phyloP scores from a whole-genome alignment of 2,329 filamentous ascomycete species.

The Penicillium fuscoglaucum region DNA sequence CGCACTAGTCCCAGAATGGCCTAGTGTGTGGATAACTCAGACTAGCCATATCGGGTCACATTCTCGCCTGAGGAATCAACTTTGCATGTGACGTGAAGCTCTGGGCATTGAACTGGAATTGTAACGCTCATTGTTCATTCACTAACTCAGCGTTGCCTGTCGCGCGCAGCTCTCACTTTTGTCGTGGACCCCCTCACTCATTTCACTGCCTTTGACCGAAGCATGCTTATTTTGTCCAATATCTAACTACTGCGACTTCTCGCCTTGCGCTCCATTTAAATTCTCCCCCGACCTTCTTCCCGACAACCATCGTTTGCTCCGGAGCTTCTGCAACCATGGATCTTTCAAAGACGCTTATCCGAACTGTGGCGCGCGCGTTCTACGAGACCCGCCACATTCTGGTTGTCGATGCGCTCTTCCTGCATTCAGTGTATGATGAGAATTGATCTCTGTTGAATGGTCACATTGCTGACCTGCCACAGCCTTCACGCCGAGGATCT shows the following conservation, averaged over 20 bases:
- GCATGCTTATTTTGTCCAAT: slow-evolving; percentile 3
- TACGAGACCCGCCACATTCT: slow-evolving; percentile 82
- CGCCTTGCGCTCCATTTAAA: slow-evolving; percentile 7
- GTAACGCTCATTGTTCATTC: slow-evolving; percentile 3
- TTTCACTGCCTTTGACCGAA: background rate
- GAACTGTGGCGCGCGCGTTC: slow-evolving; percentile 82
- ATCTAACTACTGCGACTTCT: slow-evolving; percentile 5
- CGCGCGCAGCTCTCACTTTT: background rate
- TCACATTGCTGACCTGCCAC: slow-evolving; percentile 21
- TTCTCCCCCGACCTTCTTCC: background rate
- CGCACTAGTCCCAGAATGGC: slow-evolving; percentile 8
- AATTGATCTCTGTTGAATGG: slow-evolving; percentile 10
- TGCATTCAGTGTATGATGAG: slow-evolving; percentile 64
- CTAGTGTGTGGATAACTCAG: background rate
- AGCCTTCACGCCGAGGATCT: slow-evolving; percentile 84
- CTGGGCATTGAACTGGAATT: slow-evolving; percentile 5
- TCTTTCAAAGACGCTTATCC: slow-evolving; percentile 74
- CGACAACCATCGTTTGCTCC: background rate
- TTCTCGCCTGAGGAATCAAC: slow-evolving; percentile 13
- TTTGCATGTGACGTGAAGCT: slow-evolving; percentile 16
- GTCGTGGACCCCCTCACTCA: slow-evolving; percentile 4
- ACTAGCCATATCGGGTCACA: background rate
- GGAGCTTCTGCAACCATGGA: slow-evolving; percentile 50
- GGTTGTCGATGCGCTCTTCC: slow-evolving; percentile 75
- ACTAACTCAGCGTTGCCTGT: slow-evolving; percentile 8